phyloP scores from a whole-genome alignment of 2,329 filamentous ascomycete species.

The Xylaria sp. region DNA sequence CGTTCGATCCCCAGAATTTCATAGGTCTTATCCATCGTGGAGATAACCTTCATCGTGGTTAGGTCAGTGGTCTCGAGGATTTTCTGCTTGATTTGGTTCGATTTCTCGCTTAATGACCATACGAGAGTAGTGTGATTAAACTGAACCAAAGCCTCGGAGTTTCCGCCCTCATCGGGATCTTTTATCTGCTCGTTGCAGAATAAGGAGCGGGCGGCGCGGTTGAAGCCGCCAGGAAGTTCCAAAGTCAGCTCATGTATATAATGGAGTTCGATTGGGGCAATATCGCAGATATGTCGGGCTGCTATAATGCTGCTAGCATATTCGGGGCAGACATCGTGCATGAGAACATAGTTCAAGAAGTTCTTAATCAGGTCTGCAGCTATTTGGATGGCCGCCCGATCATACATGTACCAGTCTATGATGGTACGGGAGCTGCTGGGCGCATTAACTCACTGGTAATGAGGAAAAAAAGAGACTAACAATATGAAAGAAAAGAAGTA shows the following conservation, averaged over 20 bases:
- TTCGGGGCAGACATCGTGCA: conserved; percentile 88
- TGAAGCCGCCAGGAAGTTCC: conserved; percentile 81
- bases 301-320: conserved; percentile 73
- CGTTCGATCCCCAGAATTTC: conserved; percentile 67
- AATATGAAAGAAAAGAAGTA: background rate
- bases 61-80: conserved; percentile 39
- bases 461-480: background rate
- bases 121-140: conserved; percentile 57
- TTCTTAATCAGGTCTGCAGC: conserved; percentile 79
- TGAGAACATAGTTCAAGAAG: conserved; percentile 87
- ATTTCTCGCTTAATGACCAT: conserved; percentile 43
- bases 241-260: conserved; percentile 63
- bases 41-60: conserved; percentile 54
- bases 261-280: conserved; percentile 74
- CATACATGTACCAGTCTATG: conserved; percentile 66
- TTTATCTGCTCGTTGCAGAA: conserved; percentile 61
- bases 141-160: conserved; percentile 56
- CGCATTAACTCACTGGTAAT: conserved; percentile 33
- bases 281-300: conserved; percentile 74
- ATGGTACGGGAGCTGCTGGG: conserved; percentile 64
- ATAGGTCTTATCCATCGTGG: conserved; percentile 66
- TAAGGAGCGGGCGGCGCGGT: conserved; percentile 76
- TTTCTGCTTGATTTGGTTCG: conserved; percentile 39
- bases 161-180: conserved; percentile 49
- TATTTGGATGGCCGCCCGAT: conserved; percentile 64